These are phyloP conservation scores for Hypoxylon crocopeplum DNA, from an alignment of 495 filamentous ascomycete genomes.

Conservation along the genomic window DNA sequence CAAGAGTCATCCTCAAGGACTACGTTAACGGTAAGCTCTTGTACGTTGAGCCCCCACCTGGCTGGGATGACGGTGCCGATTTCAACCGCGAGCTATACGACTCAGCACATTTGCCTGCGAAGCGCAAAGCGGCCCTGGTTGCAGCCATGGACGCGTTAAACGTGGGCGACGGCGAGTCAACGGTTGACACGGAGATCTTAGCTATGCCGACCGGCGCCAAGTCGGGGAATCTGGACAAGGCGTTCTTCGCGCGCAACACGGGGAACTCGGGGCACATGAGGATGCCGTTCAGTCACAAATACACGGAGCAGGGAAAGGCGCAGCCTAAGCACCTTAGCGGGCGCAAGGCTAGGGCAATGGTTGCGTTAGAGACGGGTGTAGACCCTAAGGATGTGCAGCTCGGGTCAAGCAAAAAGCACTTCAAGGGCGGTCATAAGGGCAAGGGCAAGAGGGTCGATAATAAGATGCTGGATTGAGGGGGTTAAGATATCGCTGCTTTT, in stretches of 20 bases:
- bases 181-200: constrained; percentile 54
- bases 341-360: constrained; percentile 82
- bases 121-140: constrained; percentile 67
- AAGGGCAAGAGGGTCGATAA: constrained; percentile 58
- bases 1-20: constrained; percentile 91
- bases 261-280: constrained; percentile 69
- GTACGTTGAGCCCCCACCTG: constrained; percentile 87
- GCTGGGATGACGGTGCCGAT: constrained; percentile 69
- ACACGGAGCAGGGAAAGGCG: constrained; percentile 75
- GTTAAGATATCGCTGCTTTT: background rate
- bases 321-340: constrained; percentile 75
- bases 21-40: constrained; percentile 96
- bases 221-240: constrained; percentile 77
- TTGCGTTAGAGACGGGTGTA: constrained; percentile 83
- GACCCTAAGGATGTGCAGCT: constrained; percentile 81
- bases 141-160: constrained; percentile 53
- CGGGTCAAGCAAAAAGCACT: constrained; percentile 88
- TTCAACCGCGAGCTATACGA: constrained; percentile 95
- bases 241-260: constrained; percentile 78
- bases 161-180: constrained; percentile 49
- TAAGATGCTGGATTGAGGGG: constrained; percentile 32
- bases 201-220: constrained; percentile 65
- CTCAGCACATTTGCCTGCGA: constrained; percentile 74
- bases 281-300: constrained; percentile 85
- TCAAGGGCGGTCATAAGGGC: constrained; percentile 74